A percentile compares a stretch with the other conserved stretches of the same genome.
Evolutionary conservation across 2,329 filamentous ascomycete species (phyloP).

Genomic region (Alternaria sp.): DNA sequence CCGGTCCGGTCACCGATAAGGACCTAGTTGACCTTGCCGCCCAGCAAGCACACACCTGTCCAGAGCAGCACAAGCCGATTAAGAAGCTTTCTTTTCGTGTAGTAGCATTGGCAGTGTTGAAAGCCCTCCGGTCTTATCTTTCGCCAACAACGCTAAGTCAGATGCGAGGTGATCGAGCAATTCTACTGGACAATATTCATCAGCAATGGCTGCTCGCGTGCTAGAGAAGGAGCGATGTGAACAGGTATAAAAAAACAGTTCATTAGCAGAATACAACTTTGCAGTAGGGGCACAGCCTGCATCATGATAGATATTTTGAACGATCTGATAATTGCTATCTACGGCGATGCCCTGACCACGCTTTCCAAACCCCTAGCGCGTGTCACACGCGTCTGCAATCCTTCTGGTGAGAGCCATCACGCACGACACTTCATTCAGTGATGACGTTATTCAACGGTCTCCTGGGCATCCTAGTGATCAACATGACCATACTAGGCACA

Average conservation of each 20-base stretch:
- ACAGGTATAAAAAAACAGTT: neutral
- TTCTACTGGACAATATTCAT: neutral
- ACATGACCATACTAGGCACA: conserved; percentile 9
- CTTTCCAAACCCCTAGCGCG: no score
- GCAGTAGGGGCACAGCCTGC: neutral
- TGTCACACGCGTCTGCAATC: neutral
- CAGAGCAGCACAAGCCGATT: neutral
- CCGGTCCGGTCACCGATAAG: conserved; percentile 5
- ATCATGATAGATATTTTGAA: neutral
- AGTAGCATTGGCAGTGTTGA: neutral
- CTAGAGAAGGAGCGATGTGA: neutral
- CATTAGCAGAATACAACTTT: neutral
- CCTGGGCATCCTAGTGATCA: conserved; percentile 11
- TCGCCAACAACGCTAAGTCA: neutral
- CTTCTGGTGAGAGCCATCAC: neutral
- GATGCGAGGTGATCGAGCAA: neutral
- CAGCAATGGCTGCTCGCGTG: neutral
- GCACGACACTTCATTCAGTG: neutral
- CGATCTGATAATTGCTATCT: neutral
- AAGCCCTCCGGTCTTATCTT: neutral
- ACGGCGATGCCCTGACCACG: neutral
- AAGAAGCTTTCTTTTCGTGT: neutral
- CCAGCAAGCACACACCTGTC: neutral
- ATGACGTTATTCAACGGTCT: neutral
- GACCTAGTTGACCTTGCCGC: neutral